phyloP scores from a whole-genome alignment of 805 yeast species.

The Scheffersomyces coipomensis region DNA sequence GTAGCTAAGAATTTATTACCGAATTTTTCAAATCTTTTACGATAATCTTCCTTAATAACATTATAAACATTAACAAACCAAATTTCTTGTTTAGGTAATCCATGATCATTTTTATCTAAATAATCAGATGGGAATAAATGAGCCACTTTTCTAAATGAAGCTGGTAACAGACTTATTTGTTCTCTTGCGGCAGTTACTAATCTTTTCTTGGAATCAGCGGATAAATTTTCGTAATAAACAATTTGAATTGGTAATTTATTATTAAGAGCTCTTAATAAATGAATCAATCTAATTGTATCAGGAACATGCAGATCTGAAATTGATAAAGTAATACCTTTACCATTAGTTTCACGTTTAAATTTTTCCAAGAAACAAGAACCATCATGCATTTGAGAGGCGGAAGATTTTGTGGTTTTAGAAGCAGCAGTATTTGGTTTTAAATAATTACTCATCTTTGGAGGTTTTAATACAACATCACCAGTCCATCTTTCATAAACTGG shows the following conservation, averaged over 20 bases:
- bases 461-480: slow-evolving; percentile 21
- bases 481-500: slow-evolving; percentile 45
- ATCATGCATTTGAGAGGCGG: slow-evolving; percentile 11
- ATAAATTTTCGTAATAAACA: slow-evolving; percentile 27
- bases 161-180: slow-evolving; percentile 19
- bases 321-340: slow-evolving; percentile 33
- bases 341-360: slow-evolving; percentile 26
- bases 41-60: slow-evolving; percentile 20
- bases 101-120: slow-evolving; percentile 11
- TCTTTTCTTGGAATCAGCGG: slow-evolving; percentile 18
- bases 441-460: slow-evolving; percentile 21
- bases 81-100: slow-evolving; percentile 32
- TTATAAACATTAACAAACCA: slow-evolving; percentile 35
- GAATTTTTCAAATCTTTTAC: slow-evolving; percentile 19
- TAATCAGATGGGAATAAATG: slow-evolving; percentile 18
- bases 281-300: slow-evolving; percentile 27
- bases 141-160: slow-evolving; percentile 18
- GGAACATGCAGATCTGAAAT: slow-evolving; percentile 28
- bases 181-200: slow-evolving; percentile 27
- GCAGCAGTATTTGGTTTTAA: not conserved
- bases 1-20: slow-evolving; percentile 53
- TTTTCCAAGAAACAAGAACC: slow-evolving; percentile 16
- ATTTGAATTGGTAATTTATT: slow-evolving; percentile 36
- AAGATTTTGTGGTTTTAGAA: not conserved
- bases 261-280: slow-evolving; percentile 31